Conservation (phyloP, 768 basidiomycete genomes). For the Mycena vitilis region DNA sequence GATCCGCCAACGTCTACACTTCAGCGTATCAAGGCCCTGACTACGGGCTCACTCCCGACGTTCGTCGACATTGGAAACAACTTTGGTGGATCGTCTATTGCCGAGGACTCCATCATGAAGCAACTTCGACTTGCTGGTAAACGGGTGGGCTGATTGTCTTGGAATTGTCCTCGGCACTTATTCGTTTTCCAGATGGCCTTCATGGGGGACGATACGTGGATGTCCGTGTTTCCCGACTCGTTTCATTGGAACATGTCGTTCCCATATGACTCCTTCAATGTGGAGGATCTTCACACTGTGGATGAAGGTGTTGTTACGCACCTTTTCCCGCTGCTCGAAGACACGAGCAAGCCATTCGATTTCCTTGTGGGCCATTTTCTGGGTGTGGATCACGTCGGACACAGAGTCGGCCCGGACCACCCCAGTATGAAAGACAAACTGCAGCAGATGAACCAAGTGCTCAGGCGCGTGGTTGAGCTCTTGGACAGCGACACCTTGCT, state of each 20-base stretch:
- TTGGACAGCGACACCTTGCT: slow-evolving; percentile 92
- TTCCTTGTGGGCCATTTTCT: slow-evolving; percentile 93
- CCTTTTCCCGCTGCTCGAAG: slow-evolving; percentile 81
- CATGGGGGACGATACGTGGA: slow-evolving; percentile 99
- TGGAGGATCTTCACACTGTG: slow-evolving; percentile 96
- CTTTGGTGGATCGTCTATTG: slow-evolving; percentile 88
- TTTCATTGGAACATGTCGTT: slow-evolving; percentile 81
- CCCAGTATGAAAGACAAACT: slow-evolving; percentile 88
- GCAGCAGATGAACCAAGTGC: slow-evolving; percentile 86
- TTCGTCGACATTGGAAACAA: slow-evolving; percentile 95
- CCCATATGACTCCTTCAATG: slow-evolving; percentile 97
- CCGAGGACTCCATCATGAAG: slow-evolving; percentile 88
- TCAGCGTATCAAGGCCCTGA: slow-evolving; percentile 94
- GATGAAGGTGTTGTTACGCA: slow-evolving; percentile 90
- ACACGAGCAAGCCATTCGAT: slow-evolving; percentile 73
- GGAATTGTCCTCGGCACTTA: slow-evolving; percentile 8
- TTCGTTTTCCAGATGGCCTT: slow-evolving; percentile 71
- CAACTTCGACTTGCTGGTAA: slow-evolving; percentile 73
- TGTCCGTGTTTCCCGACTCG: slow-evolving; percentile 82
- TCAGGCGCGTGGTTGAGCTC: slow-evolving; percentile 75
- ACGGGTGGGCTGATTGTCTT: slow-evolving; percentile 57
- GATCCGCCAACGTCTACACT: slow-evolving; percentile 97
- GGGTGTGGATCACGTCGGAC: slow-evolving; percentile 97
- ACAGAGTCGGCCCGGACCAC: slow-evolving; percentile 92
- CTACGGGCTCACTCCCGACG: slow-evolving; percentile 94